Evolutionary conservation across 2,329 filamentous ascomycete species (phyloP).

Genomic region (Clonostachys solani): DNA sequence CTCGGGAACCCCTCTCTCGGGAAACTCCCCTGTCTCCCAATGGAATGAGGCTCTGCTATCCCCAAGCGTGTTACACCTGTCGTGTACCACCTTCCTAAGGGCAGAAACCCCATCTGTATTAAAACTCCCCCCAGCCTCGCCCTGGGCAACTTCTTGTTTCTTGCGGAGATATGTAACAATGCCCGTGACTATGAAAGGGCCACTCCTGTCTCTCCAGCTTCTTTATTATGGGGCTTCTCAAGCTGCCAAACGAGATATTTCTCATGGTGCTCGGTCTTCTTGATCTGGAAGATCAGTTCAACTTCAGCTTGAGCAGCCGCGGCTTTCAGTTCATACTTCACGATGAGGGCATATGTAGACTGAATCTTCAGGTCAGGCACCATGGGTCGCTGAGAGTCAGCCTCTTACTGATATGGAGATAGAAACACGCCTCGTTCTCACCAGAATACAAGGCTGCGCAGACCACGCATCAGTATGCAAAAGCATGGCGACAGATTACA

Average conservation of each 20-base stretch:
- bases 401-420: conserved; percentile 9
- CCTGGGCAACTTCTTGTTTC: no score
- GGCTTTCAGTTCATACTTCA: conserved; percentile 44
- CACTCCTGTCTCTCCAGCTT: no score
- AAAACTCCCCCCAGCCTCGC: no score
- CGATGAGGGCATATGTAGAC: conserved; percentile 52
- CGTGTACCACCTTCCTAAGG: no score
- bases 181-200: no score
- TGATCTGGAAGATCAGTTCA: conserved; percentile 52
- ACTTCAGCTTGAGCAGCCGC: conserved; percentile 47
- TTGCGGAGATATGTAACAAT: no score
- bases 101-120: no score
- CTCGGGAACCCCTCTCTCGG: no score
- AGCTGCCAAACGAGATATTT: conserved; percentile 61
- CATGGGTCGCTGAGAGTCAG: background rate
- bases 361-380: conserved; percentile 49
- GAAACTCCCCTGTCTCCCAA: no score
- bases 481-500: conserved; percentile 4
- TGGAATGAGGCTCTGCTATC: no score
- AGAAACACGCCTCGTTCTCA: conserved; percentile 12
- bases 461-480: conserved; percentile 10
- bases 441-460: conserved; percentile 12
- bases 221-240: conserved; percentile 21
- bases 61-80: no score
- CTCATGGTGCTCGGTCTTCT: conserved; percentile 51